These are phyloP conservation scores for Gaeumannomyces tritici DNA, from an alignment of 2,329 filamentous ascomycete species.

Conservation along the genomic window DNA sequence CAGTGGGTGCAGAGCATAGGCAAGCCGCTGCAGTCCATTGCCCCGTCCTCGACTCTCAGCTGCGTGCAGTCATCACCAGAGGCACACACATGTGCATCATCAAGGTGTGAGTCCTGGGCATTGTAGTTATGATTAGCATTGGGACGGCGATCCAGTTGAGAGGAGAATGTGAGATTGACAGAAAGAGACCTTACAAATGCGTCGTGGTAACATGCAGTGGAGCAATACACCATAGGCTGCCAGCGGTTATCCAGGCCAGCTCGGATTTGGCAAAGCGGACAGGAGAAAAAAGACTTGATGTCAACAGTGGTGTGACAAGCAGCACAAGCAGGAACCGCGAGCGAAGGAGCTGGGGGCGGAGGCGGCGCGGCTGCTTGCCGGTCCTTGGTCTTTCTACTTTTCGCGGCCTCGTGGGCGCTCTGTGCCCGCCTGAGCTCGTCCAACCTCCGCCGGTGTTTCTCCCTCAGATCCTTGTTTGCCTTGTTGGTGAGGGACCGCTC, in stretches of 20 bases:
- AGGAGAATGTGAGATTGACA: too few species aligned
- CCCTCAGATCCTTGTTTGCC: constrained; percentile 13
- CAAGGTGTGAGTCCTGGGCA: constrained; percentile 12
- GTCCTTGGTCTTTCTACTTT: constrained; percentile 29
- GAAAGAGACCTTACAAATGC: constrained; percentile 4
- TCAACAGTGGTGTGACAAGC: constrained; percentile 13
- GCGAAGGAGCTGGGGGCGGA: background rate
- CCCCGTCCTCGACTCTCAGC: constrained; percentile 11
- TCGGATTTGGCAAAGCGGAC: constrained; percentile 17
- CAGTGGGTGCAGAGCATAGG: constrained; percentile 22
- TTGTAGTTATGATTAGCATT: background rate
- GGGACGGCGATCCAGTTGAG: too few species aligned
- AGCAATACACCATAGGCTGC: constrained; percentile 17
- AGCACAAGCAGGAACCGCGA: constrained; percentile 14
- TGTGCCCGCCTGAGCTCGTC: constrained; percentile 54
- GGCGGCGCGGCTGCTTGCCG: constrained; percentile 3
- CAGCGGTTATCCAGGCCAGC: constrained; percentile 9
- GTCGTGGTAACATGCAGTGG: constrained; percentile 12
- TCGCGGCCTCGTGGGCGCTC: constrained; percentile 33
- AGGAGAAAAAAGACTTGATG: constrained; percentile 13
- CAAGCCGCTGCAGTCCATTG: constrained; percentile 10
- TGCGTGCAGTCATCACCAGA: constrained; percentile 14
- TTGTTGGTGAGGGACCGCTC: constrained; percentile 5
- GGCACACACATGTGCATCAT: constrained; percentile 14
- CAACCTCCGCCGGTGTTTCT: constrained; percentile 18